Base-by-base conservation (phyloP, 129 eudicot genomes). In the Ambrosia artemisiifolia region DNA sequence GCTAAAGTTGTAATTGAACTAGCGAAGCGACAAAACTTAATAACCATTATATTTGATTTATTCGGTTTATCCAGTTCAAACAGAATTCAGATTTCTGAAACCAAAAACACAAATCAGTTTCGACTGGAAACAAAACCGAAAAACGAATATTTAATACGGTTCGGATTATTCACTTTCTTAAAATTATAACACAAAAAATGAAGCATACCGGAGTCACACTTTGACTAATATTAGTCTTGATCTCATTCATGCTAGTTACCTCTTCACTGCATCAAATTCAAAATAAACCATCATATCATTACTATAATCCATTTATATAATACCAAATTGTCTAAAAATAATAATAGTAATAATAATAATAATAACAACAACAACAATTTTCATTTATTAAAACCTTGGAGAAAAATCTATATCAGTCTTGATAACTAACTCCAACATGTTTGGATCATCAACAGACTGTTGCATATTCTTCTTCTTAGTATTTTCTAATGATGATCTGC, bases 191-290 rank as follows among this genome's bases (percentile, higher is more conserved):
- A 63, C 49, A 49, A 64, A 6, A 5, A 53, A 64, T 36, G 11
- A 50, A 43, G 7, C 46, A 48, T 83, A 86, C 91, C 86, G 12
- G 17, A 70, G 30, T 73, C 63, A 55, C 64, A 63, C 36, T 33
- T 63, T 72, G 72, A 8, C 19, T 48, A 12, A 38, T 40, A 59
- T 70, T 61, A 28, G 33, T 48, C 74, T 67, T 43, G 24, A 62
- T 17, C 67, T 47, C 83, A 50, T 35, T 70, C 78, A 63, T 71
- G 69, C 67, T 75, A 36, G 71, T 47, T 53, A 56, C 73, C 36
- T 28, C 86, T 55, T 65, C 71, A 14, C 78, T 78, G 81, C 75
- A 51, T 49, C 63, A 34, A 30, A 48, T 19, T 42, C 30, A 18
- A 44, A 72, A 36, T 8, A 18, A 33, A 36, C 11, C 8, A 35